A percentile compares a stretch with the other conserved stretches of the same genome.
phyloP scores from a whole-genome alignment of 768 basidiomycete genomes.

The Coprinopsis sp. region DNA sequence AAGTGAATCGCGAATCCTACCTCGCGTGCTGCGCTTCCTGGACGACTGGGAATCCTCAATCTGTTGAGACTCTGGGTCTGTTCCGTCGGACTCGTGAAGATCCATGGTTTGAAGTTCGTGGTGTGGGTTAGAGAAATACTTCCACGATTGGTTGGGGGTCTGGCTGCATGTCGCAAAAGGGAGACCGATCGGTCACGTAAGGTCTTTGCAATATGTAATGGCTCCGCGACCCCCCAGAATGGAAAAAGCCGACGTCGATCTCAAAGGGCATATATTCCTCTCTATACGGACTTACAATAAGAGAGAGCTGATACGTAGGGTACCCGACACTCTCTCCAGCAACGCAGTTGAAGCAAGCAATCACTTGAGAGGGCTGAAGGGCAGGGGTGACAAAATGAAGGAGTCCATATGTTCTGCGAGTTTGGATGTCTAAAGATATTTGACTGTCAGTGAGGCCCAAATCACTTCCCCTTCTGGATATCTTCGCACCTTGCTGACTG shows the following conservation, averaged over 20 bases:
- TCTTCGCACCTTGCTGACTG: slow-evolving; percentile 74
- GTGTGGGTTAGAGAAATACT: slow-evolving; percentile 16
- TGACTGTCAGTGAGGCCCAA: slow-evolving; percentile 8
- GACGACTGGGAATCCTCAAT: slow-evolving; percentile 35
- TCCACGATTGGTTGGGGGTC: too few species aligned
- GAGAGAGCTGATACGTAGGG: slow-evolving; percentile 5
- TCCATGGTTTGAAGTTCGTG: slow-evolving; percentile 33
- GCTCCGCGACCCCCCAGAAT: too few species aligned
- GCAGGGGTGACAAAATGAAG: slow-evolving; percentile 72
- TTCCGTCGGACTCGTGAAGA: slow-evolving; percentile 58
- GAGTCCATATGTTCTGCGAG: slow-evolving; percentile 84
- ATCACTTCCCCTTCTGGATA: slow-evolving; percentile 2
- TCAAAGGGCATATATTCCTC: not conserved
- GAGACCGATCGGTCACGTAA: not conserved
- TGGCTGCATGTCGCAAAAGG: too few species aligned
- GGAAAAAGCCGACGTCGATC: not conserved
- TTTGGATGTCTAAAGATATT: slow-evolving; percentile 69
- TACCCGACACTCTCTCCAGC: not conserved
- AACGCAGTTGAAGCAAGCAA: not conserved
- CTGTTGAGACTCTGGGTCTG: slow-evolving; percentile 48
- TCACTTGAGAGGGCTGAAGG: slow-evolving; percentile 84
- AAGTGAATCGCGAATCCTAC: slow-evolving; percentile 22
- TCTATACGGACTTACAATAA: slow-evolving; percentile 1
- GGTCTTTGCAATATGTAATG: not conserved
- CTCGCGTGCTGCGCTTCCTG: slow-evolving; percentile 63